Evolutionary conservation across 768 basidiomycete genomes (phyloP).

Genomic region (Boletus rubropictus): DNA sequence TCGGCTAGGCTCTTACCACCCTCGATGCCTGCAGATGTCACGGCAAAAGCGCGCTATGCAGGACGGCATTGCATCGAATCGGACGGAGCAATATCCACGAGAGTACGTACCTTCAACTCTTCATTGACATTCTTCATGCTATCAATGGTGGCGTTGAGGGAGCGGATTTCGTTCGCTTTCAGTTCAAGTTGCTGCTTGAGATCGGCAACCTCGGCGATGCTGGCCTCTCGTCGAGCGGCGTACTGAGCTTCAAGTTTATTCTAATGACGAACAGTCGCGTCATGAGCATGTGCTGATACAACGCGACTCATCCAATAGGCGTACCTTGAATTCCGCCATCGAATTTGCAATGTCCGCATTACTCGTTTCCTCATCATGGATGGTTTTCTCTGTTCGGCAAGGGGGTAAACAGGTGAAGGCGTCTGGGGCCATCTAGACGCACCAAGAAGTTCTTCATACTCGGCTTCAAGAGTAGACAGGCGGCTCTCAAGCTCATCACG

Average conservation of each 20-base stretch:
- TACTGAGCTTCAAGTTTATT: slow-evolving; percentile 93
- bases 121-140: slow-evolving; percentile 95
- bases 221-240: slow-evolving; percentile 85
- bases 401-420: slow-evolving; percentile 4
- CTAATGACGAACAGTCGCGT: slow-evolving; percentile 36
- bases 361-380: slow-evolving; percentile 81
- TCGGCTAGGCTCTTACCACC: slow-evolving; percentile 96
- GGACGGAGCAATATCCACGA: slow-evolving; percentile 2
- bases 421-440: slow-evolving; percentile 23
- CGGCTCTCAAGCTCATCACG: slow-evolving; percentile 85
- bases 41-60: slow-evolving; percentile 86
- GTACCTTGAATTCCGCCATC: slow-evolving; percentile 86
- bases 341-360: slow-evolving; percentile 79
- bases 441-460: slow-evolving; percentile 97
- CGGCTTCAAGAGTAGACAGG: slow-evolving; percentile 74
- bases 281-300: not conserved
- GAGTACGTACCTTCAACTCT: slow-evolving; percentile 81
- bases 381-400: slow-evolving; percentile 70
- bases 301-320: slow-evolving; percentile 5
- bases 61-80: not conserved
- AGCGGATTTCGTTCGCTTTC: slow-evolving; percentile 76
- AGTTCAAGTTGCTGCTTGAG: slow-evolving; percentile 88
- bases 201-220: slow-evolving; percentile 76
- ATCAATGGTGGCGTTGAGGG: slow-evolving; percentile 80
- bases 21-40: slow-evolving; percentile 94